These are phyloP conservation scores for Phytopythium sindhum DNA, from an alignment of 352 stramenopile species.

Conservation along the genomic window DNA sequence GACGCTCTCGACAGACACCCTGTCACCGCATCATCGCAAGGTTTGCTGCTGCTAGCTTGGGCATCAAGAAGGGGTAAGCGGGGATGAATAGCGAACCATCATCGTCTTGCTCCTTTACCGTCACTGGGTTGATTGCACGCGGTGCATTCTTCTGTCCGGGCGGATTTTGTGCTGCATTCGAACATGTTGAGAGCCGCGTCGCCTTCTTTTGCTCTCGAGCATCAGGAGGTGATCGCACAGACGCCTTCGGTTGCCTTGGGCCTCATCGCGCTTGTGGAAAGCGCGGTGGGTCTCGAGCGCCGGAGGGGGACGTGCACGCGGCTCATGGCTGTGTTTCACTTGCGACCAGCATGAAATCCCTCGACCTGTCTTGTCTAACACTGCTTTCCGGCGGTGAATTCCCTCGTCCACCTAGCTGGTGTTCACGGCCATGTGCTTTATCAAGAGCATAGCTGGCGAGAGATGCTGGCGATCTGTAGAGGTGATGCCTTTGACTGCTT, in stretches of 20 bases:
- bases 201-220: neutral
- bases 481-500: too few species aligned
- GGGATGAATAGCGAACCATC: conserved; percentile 42
- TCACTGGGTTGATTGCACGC: conserved; percentile 88
- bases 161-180: conserved; percentile 77
- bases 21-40: conserved; percentile 12
- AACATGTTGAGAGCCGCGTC: conserved; percentile 14
- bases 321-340: conserved; percentile 9
- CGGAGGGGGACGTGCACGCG: neutral
- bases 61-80: conserved; percentile 20
- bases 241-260: neutral
- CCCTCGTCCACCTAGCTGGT: too few species aligned
- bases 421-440: too few species aligned
- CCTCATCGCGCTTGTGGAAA: neutral
- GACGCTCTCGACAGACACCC: neutral
- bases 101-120: conserved; percentile 52
- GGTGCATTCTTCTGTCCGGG: conserved; percentile 89
- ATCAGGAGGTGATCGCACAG: neutral
- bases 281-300: neutral
- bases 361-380: neutral
- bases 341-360: conserved; percentile 48
- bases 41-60: conserved; percentile 24
- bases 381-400: neutral
- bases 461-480: too few species aligned
- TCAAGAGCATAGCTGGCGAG: too few species aligned